phyloP scores from a whole-genome alignment of 495 filamentous ascomycete species.

The Recurvomyces mirabilis region DNA sequence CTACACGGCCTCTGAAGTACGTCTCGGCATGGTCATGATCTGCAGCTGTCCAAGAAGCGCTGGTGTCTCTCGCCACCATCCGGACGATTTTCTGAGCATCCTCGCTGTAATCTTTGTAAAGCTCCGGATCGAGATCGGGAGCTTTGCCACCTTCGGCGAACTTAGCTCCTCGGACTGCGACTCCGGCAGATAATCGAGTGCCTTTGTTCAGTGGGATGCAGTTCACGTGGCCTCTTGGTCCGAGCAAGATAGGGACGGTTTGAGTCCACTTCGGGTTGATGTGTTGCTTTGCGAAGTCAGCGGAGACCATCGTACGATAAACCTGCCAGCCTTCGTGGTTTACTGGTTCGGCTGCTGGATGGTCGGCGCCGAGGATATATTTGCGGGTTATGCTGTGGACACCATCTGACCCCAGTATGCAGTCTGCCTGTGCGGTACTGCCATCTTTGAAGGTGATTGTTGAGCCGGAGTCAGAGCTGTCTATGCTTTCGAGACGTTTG shows the following conservation, averaged over 20 bases:
- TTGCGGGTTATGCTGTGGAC: constrained; percentile 29
- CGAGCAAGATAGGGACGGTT: constrained; percentile 12
- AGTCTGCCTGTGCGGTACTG: constrained; percentile 6
- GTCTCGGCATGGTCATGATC: constrained; percentile 15
- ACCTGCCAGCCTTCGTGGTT: constrained; percentile 36
- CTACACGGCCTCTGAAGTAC: constrained; percentile 13
- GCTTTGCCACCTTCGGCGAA: constrained; percentile 3
- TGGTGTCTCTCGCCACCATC: constrained; percentile 9
- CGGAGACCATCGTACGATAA: constrained; percentile 34
- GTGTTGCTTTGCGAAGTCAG: constrained; percentile 7
- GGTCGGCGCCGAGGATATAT: constrained; percentile 32
- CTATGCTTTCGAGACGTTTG: constrained; percentile 12
- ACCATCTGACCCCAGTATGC: constrained; percentile 19
- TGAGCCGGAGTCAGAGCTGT: constrained; percentile 3
- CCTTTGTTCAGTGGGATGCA: constrained; percentile 12
- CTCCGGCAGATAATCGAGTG: constrained; percentile 14
- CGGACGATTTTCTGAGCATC: constrained; percentile 14
- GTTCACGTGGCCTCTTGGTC: constrained; percentile 13
- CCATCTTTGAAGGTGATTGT: constrained; percentile 19
- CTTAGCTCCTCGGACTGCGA: constrained; percentile 13
- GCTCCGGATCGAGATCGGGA: constrained; percentile 6
- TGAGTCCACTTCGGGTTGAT: constrained; percentile 16
- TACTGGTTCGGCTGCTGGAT: constrained; percentile 30
- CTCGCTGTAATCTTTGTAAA: constrained; percentile 17
- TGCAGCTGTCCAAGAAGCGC: constrained; percentile 12